phyloP scores from a whole-genome alignment of 192 early-diverging fungal species.

The Coemansia sp. region DNA sequence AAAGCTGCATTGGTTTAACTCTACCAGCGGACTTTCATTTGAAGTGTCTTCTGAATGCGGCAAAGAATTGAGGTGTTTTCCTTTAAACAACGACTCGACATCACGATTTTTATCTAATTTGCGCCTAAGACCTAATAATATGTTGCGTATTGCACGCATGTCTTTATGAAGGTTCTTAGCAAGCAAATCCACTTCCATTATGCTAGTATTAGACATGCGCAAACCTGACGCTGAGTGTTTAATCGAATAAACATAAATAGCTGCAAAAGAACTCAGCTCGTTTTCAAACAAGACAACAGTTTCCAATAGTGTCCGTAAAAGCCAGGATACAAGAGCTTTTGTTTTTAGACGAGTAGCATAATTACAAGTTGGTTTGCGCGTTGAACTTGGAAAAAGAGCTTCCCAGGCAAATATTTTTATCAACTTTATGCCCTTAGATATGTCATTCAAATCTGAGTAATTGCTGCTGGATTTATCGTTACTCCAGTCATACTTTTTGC shows the following conservation, averaged over 20 bases:
- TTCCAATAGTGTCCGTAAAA: background rate
- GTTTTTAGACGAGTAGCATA: background rate
- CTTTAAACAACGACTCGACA: constrained; percentile 13
- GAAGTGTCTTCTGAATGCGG: background rate
- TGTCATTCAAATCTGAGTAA: constrained; percentile 4
- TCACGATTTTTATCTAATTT: background rate
- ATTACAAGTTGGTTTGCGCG: background rate
- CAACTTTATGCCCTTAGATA: constrained; percentile 14
- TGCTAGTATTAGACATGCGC: background rate
- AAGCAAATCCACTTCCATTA: background rate
- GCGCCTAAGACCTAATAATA: background rate
- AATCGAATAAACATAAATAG: background rate
- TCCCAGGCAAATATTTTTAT: constrained; percentile 48
- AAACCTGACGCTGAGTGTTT: background rate
- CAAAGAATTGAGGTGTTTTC: constrained; percentile 21
- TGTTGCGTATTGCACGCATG: background rate
- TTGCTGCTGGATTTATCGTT: background rate
- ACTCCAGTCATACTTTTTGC: background rate
- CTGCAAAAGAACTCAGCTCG: background rate
- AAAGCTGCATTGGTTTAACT: constrained; percentile 15
- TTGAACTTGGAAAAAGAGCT: constrained; percentile 5
- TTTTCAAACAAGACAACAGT: background rate
- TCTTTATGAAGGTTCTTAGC: background rate
- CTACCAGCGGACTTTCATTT: background rate
- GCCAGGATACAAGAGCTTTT: too few relatives aligned